A percentile compares a stretch with the other conserved stretches of the same genome.
Evolutionary conservation across 495 filamentous ascomycete species (phyloP).

Genomic region (Extremus antarcticus): DNA sequence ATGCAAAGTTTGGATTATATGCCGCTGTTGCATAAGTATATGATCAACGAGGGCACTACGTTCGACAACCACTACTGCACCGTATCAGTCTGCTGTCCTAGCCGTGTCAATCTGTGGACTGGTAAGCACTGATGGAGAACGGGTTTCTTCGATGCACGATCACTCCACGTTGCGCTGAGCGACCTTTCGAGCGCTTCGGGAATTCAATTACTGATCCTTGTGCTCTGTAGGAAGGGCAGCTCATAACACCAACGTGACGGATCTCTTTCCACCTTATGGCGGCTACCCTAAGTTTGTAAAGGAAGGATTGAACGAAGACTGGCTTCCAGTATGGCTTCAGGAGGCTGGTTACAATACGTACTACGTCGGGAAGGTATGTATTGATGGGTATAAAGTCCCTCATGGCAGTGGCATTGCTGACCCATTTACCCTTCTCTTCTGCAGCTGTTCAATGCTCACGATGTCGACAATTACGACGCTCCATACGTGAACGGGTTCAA

Average conservation of each 20-base stretch:
- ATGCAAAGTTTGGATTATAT: slow-evolving; percentile 5
- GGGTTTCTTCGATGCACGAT: too few relatives aligned
- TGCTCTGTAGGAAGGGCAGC: background rate
- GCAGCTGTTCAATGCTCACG: slow-evolving; percentile 53
- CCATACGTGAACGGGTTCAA: background rate
- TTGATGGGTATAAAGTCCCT: too few relatives aligned
- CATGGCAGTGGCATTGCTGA: too few relatives aligned
- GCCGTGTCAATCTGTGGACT: slow-evolving; percentile 34
- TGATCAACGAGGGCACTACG: slow-evolving; percentile 18
- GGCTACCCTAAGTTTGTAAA: slow-evolving; percentile 59
- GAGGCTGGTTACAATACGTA: slow-evolving; percentile 54
- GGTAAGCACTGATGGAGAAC: too few relatives aligned
- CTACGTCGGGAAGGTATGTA: too few relatives aligned
- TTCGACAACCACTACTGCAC: slow-evolving; percentile 22
- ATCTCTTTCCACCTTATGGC: slow-evolving; percentile 39
- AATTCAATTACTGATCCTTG: too few relatives aligned
- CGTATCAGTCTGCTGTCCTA: slow-evolving; percentile 23
- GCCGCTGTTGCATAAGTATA: slow-evolving; percentile 4
- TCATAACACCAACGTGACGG: slow-evolving; percentile 53
- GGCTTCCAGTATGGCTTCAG: slow-evolving; percentile 58
- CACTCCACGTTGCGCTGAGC: slow-evolving; percentile 61
- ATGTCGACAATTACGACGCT: background rate
- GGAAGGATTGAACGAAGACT: slow-evolving; percentile 53
- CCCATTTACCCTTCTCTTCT: too few relatives aligned
- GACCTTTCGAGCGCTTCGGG: too few relatives aligned